These are phyloP conservation scores for Pleurotus cornucopiae DNA, from an alignment of 768 basidiomycete species.

Conservation along the genomic window DNA sequence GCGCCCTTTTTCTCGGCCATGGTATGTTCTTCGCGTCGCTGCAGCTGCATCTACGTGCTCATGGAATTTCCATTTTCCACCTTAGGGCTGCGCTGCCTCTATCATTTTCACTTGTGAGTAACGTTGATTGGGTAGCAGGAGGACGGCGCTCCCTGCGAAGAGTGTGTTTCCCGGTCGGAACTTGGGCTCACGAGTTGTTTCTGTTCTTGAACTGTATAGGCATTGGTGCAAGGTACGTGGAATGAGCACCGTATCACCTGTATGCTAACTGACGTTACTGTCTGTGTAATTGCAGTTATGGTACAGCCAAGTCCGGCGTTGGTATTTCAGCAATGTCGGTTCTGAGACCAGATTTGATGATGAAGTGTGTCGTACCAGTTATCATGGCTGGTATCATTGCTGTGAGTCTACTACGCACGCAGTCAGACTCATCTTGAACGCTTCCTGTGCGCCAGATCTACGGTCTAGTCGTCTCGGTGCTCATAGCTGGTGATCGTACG, in stretches of 20 bases:
- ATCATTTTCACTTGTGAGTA: conserved; percentile 96
- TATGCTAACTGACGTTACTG: conserved; percentile 13
- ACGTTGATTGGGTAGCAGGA: neutral
- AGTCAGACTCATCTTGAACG: no score
- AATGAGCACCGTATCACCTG: neutral
- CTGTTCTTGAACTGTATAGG: conserved; percentile 34
- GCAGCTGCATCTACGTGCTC: conserved; percentile 10
- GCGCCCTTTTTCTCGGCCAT: conserved; percentile 98
- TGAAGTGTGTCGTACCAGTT: conserved; percentile 96
- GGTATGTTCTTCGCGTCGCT: conserved; percentile 43
- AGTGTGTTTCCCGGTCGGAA: neutral
- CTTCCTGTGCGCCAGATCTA: conserved; percentile 59
- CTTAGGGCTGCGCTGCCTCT: conserved; percentile 90
- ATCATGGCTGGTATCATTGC: conserved; percentile 99
- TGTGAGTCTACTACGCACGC: conserved; percentile 45
- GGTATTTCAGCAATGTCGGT: conserved; percentile 98
- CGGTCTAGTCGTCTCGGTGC: conserved; percentile 97
- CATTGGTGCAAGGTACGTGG: conserved; percentile 77
- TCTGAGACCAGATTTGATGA: conserved; percentile 94
- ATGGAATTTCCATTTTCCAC: neutral
- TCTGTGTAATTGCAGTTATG: conserved; percentile 60
- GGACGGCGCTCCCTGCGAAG: neutral
- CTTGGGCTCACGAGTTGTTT: neutral
- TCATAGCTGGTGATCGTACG: conserved; percentile 86
- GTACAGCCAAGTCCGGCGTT: conserved; percentile 98